Percentiles rank a stretch among this genome's conserved stretches.
phyloP scores from a whole-genome alignment of 139 green algal genomes.

The Tetraselmis chui region DNA sequence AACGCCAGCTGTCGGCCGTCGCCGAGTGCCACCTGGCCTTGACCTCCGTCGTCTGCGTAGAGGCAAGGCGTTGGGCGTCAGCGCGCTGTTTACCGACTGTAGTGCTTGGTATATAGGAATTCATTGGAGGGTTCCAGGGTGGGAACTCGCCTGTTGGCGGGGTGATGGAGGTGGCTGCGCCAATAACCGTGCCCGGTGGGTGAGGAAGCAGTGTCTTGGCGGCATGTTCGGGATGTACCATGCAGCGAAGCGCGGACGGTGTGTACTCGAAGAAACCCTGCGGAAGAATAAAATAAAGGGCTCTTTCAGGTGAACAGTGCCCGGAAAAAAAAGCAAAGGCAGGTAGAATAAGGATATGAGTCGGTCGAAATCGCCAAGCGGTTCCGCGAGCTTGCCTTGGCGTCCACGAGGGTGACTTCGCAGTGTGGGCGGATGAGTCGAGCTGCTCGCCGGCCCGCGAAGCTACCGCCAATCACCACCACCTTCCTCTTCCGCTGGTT shows the following conservation, averaged over 20 bases:
- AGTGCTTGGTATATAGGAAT: too few relatives aligned
- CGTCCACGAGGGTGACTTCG: neutral
- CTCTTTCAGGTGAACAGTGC: neutral
- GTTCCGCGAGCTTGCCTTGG: neutral
- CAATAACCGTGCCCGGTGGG: neutral
- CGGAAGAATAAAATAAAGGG: neutral
- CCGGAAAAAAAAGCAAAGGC: neutral
- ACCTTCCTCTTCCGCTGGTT: too few relatives aligned
- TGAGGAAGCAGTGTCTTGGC: neutral
- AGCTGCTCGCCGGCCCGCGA: neutral
- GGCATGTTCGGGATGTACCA: neutral
- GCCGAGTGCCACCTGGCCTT: neutral
- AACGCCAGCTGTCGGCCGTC: neutral
- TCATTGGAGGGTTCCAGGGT: too few relatives aligned
- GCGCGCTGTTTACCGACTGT: too few relatives aligned
- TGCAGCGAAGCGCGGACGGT: neutral
- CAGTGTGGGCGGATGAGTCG: neutral
- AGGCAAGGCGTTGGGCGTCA: neutral
- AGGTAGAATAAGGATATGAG: too few relatives aligned
- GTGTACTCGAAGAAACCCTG: neutral
- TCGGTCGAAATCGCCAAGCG: too few relatives aligned
- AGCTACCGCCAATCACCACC: neutral
- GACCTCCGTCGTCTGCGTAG: neutral
- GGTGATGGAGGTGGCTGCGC: neutral
- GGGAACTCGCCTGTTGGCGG: neutral